Evolutionary conservation across 2,329 filamentous ascomycete species (phyloP).

Genomic region (Orbilia javanica): DNA sequence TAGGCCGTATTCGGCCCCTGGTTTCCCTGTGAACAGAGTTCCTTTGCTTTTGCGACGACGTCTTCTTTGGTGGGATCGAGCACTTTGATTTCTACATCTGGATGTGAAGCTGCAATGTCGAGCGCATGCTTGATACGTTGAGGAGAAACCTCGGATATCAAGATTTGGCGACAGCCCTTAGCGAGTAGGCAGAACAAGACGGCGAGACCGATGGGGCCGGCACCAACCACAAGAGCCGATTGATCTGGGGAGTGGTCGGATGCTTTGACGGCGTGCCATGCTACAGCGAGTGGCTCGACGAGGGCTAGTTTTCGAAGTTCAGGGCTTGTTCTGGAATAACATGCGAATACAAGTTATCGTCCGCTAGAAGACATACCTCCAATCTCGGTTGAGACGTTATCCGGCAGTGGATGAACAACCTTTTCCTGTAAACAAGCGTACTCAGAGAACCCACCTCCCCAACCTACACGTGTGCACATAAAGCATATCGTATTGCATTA

Average conservation of each 20-base stretch:
- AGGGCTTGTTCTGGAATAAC: not conserved
- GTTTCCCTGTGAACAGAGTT: conserved; percentile 42
- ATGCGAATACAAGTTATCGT: conserved; percentile 52
- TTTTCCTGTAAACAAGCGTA: conserved; percentile 70
- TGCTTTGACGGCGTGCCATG: conserved; percentile 72
- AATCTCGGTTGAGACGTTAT: conserved; percentile 69
- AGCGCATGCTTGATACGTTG: conserved; percentile 50
- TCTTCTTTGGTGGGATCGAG: conserved; percentile 43
- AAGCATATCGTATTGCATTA: not conserved
- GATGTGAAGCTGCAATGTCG: conserved; percentile 37
- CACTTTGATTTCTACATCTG: conserved; percentile 42
- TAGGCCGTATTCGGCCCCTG: conserved; percentile 49
- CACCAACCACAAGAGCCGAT: conserved; percentile 72
- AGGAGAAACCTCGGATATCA: conserved; percentile 71
- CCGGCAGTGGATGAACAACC: conserved; percentile 66
- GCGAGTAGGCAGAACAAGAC: conserved; percentile 73
- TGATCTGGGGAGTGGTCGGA: conserved; percentile 67
- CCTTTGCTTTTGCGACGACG: conserved; percentile 41
- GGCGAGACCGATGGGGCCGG: conserved; percentile 74
- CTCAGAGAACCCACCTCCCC: conserved; percentile 65
- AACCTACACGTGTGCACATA: conserved; percentile 58
- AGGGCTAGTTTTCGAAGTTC: conserved; percentile 66
- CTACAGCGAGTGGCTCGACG: conserved; percentile 74
- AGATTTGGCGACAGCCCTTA: conserved; percentile 70
- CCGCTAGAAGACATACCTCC: conserved; percentile 63